Percentiles rank a stretch among this genome's conserved stretches.
Conservation (phyloP, 2,329 filamentous ascomycete genomes). For the Stagonosporopsis cucurbitacearum region DNA sequence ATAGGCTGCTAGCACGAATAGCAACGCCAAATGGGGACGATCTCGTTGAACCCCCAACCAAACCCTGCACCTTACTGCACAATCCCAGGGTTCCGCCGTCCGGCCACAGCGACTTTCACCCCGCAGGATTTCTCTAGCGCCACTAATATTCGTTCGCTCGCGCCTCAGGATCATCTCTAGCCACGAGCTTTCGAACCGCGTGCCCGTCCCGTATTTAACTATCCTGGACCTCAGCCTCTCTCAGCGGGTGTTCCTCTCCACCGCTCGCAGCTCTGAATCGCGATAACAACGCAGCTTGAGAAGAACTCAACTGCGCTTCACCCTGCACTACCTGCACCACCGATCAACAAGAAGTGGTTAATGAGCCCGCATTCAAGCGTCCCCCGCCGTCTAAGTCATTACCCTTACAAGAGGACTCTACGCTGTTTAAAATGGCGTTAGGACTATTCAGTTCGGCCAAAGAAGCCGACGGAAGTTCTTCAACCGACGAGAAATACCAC, state of each 20-base stretch:
- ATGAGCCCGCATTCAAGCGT: conserved; percentile 47
- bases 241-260: neutral
- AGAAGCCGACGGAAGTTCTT: conserved; percentile 21
- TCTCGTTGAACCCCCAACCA: conserved; percentile 3
- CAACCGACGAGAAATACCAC: conserved; percentile 23
- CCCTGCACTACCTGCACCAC: neutral
- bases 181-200: conserved; percentile 8
- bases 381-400: conserved; percentile 49
- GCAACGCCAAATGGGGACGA: conserved; percentile 17
- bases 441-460: conserved; percentile 38
- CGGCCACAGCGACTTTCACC: conserved; percentile 27
- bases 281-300: conserved; percentile 6
- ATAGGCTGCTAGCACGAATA: conserved; percentile 24
- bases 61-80: conserved; percentile 8
- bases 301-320: conserved; percentile 1
- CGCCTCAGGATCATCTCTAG: conserved; percentile 21
- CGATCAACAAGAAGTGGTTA: conserved; percentile 36
- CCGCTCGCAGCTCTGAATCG: neutral
- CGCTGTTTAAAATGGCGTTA: conserved; percentile 61
- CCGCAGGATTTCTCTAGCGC: conserved; percentile 26
- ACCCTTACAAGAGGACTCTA: conserved; percentile 52
- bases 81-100: conserved; percentile 19
- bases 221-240: conserved; percentile 5
- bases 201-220: conserved; percentile 16
- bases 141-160: conserved; percentile 16